These are phyloP conservation scores for Pythium angustatum DNA, from an alignment of 352 stramenopile species.

Conservation along the genomic window DNA sequence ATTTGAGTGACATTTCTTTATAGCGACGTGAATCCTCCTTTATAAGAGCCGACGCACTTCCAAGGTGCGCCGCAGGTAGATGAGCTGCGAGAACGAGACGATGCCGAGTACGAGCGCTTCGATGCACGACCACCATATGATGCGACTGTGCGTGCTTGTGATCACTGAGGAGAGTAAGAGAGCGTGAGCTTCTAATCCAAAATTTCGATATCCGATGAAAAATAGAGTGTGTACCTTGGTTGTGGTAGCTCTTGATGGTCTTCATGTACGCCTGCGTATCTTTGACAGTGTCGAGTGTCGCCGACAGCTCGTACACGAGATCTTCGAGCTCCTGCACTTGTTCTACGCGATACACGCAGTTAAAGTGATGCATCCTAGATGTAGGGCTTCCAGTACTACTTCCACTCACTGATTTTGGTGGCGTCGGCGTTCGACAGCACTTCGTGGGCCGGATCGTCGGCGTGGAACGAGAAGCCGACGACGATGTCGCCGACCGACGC, in stretches of 20 bases:
- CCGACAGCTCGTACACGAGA: constrained; percentile 84
- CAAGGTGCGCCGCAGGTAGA: constrained; percentile 79
- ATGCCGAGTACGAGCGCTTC: constrained; percentile 71
- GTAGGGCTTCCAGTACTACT: too few relatives aligned
- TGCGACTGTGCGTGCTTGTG: constrained; percentile 74
- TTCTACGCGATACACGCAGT: constrained; percentile 67
- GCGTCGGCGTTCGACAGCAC: constrained; percentile 88
- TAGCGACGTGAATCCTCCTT: constrained; percentile 3
- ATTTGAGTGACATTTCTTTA: constrained; percentile 26
- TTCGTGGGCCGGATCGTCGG: constrained; percentile 80
- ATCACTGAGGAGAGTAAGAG: constrained; percentile 41
- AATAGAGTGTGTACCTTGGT: constrained; percentile 41
- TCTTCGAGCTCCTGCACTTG: constrained; percentile 88
- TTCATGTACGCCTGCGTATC: constrained; percentile 89
- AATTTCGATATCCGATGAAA: not conserved
- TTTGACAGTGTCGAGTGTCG: constrained; percentile 85
- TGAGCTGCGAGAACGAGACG: constrained; percentile 81
- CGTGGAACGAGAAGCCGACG: constrained; percentile 87
- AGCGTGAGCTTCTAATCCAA: not conserved
- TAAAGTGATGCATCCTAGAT: too few relatives aligned
- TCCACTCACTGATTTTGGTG: constrained; percentile 87
- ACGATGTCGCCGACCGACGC: constrained; percentile 63
- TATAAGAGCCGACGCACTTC: constrained; percentile 86
- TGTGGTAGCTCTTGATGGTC: constrained; percentile 78
- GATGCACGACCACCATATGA: constrained; percentile 83